A percentile compares a stretch with the other conserved stretches of the same genome.
These are phyloP conservation scores for Pseudocercospora macadamiae DNA, from an alignment of 2,329 filamentous ascomycete genomes.

Conservation along the genomic window DNA sequence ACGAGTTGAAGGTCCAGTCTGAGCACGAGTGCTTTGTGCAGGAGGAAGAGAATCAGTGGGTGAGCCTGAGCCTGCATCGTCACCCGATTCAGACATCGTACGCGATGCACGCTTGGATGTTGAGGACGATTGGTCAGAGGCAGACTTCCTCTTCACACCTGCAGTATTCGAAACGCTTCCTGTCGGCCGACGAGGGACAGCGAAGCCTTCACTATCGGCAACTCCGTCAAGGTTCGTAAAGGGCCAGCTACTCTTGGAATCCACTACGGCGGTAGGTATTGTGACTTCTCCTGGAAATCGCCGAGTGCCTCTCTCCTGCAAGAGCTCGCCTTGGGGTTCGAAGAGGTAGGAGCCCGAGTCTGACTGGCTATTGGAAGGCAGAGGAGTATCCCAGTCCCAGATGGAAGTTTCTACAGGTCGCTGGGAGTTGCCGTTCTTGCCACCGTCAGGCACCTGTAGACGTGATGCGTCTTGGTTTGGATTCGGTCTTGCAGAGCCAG, in stretches of 20 bases:
- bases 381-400: conserved; percentile 46
- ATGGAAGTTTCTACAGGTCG: conserved; percentile 23
- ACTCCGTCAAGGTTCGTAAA: conserved; percentile 16
- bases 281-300: conserved; percentile 39
- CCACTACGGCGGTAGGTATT: conserved; percentile 37
- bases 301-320: conserved; percentile 41
- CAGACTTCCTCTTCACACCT: conserved; percentile 30
- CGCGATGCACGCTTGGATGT: conserved; percentile 21
- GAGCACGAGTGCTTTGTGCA: conserved; percentile 8
- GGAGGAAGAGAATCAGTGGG: conserved; percentile 14
- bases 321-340: conserved; percentile 52
- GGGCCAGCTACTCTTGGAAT: conserved; percentile 11
- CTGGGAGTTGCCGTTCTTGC: conserved; percentile 3
- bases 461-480: conserved; percentile 9
- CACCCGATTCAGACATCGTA: conserved; percentile 22
- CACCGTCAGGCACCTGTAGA: conserved; percentile 14
- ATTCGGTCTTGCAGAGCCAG: conserved; percentile 4
- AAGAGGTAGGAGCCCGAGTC: conserved; percentile 36
- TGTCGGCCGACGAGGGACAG: conserved; percentile 17
- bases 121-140: conserved; percentile 12
- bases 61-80: conserved; percentile 20
- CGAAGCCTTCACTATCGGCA: conserved; percentile 15
- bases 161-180: conserved; percentile 11
- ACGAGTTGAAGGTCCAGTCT: conserved; percentile 13
- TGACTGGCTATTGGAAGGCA: conserved; percentile 36